Evolutionary conservation across 129 eudicot species (phyloP), one percentile per base, ranked within the genome.

Genomic region (Smallanthus sonchifolius): DNA sequence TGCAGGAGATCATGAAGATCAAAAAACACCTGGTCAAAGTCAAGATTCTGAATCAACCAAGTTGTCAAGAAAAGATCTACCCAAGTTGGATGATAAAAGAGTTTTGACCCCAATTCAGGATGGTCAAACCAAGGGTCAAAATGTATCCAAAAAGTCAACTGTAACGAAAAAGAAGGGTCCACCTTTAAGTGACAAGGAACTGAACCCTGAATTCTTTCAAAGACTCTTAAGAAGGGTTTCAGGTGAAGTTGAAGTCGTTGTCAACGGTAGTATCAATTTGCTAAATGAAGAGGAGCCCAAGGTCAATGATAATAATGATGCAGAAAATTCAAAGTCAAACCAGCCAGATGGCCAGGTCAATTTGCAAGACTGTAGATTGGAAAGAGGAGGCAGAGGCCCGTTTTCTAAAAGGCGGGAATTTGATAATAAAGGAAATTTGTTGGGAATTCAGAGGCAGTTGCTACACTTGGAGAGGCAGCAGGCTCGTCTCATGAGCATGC

Each of bases 221-320:
- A 88, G 87, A 75, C 91, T 93, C 34, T 89, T 87, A 81, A 85
- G 84, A 38, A 82, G 93, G 80, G 90, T 77, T 69, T 81, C 96
- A 51, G 92, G 77, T 79, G 97, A 91, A 67, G 94, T 95, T 30
- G 99, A 95, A 82, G 97, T 95, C 42, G 77, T 95, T 28, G 94
- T 95, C 38, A 83, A 90, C 45, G 91, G 91, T 54, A 62, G 78
- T 65, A 69, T 65, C 48, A 85, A 83, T 74, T 10, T 83, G 19
- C 83, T 71, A 52, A 84, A 56, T 47, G 88, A 82, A 71, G 91
- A 75, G 62, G 86, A 71, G 32, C 13, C 75, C 6, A 81, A 73
- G 67, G 65, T 70, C 69, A 83, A 67, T 67, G 76, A 60, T 49
- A 39, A 65, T 2, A 86, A 82, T 65, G 56, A 63, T 47, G 71